Evolutionary conservation across 345 rosid genomes (phyloP).

Genomic region (Theobroma cacao): DNA sequence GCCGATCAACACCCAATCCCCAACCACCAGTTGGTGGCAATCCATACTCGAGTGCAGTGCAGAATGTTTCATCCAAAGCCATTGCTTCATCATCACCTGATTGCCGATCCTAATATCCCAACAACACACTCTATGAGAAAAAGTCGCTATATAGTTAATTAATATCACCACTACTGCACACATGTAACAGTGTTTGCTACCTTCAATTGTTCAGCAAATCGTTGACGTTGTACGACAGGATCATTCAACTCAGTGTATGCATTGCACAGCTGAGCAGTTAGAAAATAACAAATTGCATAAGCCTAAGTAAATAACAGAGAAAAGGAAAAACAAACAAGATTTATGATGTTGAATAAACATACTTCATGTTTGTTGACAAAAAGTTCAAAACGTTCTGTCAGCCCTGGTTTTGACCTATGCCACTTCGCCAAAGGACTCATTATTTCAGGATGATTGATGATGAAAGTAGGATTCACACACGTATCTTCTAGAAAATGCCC

Average conservation of each 20-base stretch:
- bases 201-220: slow-evolving; percentile 94
- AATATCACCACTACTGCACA: not conserved
- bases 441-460: slow-evolving; percentile 87
- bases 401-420: slow-evolving; percentile 67
- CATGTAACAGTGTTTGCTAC: slow-evolving; percentile 28
- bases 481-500: slow-evolving; percentile 92
- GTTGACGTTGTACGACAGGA: slow-evolving; percentile 90
- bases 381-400: slow-evolving; percentile 94
- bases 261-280: slow-evolving; percentile 60
- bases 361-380: slow-evolving; percentile 93
- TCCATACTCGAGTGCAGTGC: slow-evolving; percentile 83
- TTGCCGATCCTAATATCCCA: slow-evolving; percentile 61
- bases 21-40: slow-evolving; percentile 97
- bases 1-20: slow-evolving; percentile 92
- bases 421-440: slow-evolving; percentile 91
- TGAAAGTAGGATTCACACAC: slow-evolving; percentile 91
- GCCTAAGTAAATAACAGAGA: not conserved
- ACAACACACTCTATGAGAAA: not conserved
- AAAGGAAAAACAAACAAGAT: not conserved
- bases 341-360: slow-evolving; percentile 6
- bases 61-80: slow-evolving; percentile 93
- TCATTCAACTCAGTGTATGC: slow-evolving; percentile 98
- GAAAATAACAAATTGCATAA: slow-evolving; percentile 2
- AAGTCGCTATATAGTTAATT: not conserved
- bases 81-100: slow-evolving; percentile 99